Conservation (phyloP, 345 rosid genomes). For the Arabis hirsuta region DNA sequence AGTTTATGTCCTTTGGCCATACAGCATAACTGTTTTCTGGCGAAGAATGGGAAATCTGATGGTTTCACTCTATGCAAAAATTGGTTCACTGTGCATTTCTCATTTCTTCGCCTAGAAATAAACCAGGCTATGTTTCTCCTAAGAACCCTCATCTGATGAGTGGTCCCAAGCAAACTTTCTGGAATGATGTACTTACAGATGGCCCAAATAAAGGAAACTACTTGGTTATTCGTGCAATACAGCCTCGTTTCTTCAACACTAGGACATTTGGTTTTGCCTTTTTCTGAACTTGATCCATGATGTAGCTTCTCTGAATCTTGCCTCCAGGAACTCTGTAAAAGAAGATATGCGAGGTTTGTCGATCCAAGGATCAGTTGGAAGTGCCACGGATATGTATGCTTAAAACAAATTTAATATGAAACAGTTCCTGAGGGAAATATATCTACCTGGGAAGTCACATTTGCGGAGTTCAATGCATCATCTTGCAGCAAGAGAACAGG, state of each 20-base stretch:
- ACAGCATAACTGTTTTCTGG: slow-evolving; percentile 47
- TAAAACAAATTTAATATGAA: not conserved
- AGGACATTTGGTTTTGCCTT: slow-evolving; percentile 29
- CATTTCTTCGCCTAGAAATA: slow-evolving; percentile 66
- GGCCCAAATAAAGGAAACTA: slow-evolving; percentile 84
- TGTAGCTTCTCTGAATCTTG: slow-evolving; percentile 26
- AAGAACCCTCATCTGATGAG: slow-evolving; percentile 65
- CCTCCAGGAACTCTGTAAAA: slow-evolving; percentile 45
- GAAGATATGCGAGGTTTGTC: slow-evolving; percentile 22
- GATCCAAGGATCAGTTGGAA: slow-evolving; percentile 8
- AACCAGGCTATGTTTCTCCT: slow-evolving; percentile 70
- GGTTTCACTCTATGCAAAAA: slow-evolving; percentile 65
- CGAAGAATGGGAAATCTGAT: slow-evolving; percentile 55
- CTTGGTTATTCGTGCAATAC: slow-evolving; percentile 66
- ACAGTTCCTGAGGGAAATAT: not conserved
- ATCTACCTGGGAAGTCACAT: slow-evolving; percentile 31
- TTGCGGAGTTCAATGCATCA: slow-evolving; percentile 25
- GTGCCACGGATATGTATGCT: slow-evolving; percentile 18
- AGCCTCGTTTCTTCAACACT: slow-evolving; percentile 44
- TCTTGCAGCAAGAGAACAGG: slow-evolving; percentile 50
- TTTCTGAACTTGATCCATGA: slow-evolving; percentile 27
- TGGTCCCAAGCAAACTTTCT: slow-evolving; percentile 67
- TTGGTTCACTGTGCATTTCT: slow-evolving; percentile 65
- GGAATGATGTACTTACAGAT: slow-evolving; percentile 73
- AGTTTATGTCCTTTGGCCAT: slow-evolving; percentile 36